Base-by-base conservation (phyloP, 2,329 filamentous ascomycete species). In the Tolypocladium nubicola region DNA sequence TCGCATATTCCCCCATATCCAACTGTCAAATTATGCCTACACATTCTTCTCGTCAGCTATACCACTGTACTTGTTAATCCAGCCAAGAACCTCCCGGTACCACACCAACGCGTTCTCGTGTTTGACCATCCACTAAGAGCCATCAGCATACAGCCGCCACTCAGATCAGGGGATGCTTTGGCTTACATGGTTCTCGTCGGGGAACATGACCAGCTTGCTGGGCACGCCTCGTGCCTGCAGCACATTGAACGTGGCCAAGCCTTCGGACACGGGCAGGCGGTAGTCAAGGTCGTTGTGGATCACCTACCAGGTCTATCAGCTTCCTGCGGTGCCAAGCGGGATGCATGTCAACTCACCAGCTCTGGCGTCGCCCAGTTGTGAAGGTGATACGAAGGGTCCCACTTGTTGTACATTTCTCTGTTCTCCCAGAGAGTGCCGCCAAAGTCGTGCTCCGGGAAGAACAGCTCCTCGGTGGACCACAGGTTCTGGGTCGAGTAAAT, bases 281-380 rank as follows among this genome's bases (percentile, higher is more conserved):
- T 96, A 97, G 71, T 97, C 93, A 38, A 94, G 79, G 65, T 94
- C 90, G 66, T 85, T 93, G 72, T 97, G 93, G 56, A 97, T 91
- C 60, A 84, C 71, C 72, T 74, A 40, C 21, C 26, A 30, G 11
- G 4, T n/a, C 33, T 39, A 11, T 53, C 21, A 59, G 50, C 23
- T 9, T 16, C 6, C 19, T 8, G 19, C 1, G 43, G 19, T 38
- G 10, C 35, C 21, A 21, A 30, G 14, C 10, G n/a, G 6, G 6
- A 43, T 23, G 4, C 5, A 4, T 11, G 11, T 40, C 23, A 47
- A 66, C 73, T 60, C 63, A 95, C 85, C 60, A 99, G 77, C 72
- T 94, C 87, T 0, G 94, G 94, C 1, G 92, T 97, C 1, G 81
- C 76, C 92, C 92, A 97, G 63, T 93, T 79, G 40, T 79, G 73